These are phyloP conservation scores for Cytospora paraplurivora DNA, from an alignment of 2,329 filamentous ascomycete species.

Conservation along the genomic window DNA sequence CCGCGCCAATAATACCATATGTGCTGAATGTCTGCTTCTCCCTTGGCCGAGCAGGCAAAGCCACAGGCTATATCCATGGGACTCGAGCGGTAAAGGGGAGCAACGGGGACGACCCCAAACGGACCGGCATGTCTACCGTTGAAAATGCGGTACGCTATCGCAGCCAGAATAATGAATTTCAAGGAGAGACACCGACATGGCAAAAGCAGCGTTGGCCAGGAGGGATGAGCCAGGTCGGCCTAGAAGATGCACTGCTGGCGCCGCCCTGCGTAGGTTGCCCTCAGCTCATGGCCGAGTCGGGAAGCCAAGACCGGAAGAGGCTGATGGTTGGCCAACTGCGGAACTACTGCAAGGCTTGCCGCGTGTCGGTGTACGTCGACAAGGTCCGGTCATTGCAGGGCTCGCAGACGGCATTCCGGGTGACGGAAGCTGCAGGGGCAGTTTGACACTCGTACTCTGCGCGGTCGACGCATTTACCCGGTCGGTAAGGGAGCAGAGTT, in stretches of 20 bases:
- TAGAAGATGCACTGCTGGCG: constrained; percentile 9
- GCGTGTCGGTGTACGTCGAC: constrained; percentile 19
- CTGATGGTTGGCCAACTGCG: constrained; percentile 17
- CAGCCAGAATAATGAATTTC: constrained; percentile 3
- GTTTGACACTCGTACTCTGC: background rate
- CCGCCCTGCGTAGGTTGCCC: constrained; percentile 22
- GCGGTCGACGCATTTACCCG: constrained; percentile 16
- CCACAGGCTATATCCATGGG: constrained; percentile 5
- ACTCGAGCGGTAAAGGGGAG: background rate
- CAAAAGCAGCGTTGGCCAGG: background rate
- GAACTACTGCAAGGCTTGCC: constrained; percentile 26
- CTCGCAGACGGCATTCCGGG: constrained; percentile 4
- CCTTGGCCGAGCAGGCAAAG: background rate
- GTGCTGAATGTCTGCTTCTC: constrained; percentile 12
- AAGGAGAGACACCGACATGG: constrained; percentile 6
- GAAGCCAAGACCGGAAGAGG: constrained; percentile 15
- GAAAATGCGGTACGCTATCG: constrained; percentile 8
- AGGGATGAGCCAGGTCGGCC: background rate
- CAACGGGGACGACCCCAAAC: constrained; percentile 10
- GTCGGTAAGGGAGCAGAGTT: constrained; percentile 9
- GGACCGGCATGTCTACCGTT: constrained; percentile 8
- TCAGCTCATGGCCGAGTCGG: constrained; percentile 17
- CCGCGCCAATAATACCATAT: constrained; percentile 1
- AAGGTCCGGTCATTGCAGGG: constrained; percentile 8
- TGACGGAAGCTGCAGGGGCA: constrained; percentile 16